phyloP scores from a whole-genome alignment of 163 green algal species.

The Chloromonas sp. region DNA sequence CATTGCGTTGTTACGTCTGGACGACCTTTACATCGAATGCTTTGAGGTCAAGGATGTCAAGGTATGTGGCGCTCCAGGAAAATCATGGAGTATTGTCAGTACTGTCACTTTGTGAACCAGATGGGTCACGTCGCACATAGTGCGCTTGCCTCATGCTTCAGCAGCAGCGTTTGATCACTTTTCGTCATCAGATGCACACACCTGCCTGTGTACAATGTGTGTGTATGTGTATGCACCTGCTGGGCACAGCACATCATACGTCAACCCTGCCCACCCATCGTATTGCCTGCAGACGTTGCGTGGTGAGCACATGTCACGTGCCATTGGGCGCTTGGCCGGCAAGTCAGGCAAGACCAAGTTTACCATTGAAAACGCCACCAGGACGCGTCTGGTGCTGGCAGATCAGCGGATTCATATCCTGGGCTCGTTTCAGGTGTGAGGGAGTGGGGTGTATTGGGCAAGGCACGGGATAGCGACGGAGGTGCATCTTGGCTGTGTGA shows the following conservation, averaged over 20 bases:
- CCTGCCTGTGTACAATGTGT: neutral
- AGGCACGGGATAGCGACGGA: too few relatives aligned
- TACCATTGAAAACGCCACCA: conserved; percentile 98
- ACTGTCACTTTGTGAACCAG: neutral
- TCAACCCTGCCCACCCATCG: too few relatives aligned
- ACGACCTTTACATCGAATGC: conserved; percentile 97
- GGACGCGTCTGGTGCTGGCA: conserved; percentile 92
- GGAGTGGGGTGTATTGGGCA: conserved; percentile 9
- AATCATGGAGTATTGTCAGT: neutral
- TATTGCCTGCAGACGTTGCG: conserved; percentile 74
- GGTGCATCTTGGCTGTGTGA: too few relatives aligned
- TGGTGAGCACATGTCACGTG: conserved; percentile 93
- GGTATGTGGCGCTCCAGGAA: conserved; percentile 28
- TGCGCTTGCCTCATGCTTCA: too few relatives aligned
- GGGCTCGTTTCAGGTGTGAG: conserved; percentile 71
- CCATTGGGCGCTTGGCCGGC: conserved; percentile 85
- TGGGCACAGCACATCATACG: too few relatives aligned
- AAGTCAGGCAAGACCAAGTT: conserved; percentile 97
- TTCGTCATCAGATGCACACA: too few relatives aligned
- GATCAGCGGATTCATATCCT: conserved; percentile 98
- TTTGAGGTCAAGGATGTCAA: conserved; percentile 99
- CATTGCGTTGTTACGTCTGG: conserved; percentile 92
- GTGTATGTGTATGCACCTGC: neutral
- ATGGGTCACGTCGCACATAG: too few relatives aligned
- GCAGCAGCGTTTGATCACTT: too few relatives aligned